A percentile compares a stretch with the other conserved stretches of the same genome.
phyloP scores from a whole-genome alignment of 1,284 basidiomycete species.

The Malassezia caprae region DNA sequence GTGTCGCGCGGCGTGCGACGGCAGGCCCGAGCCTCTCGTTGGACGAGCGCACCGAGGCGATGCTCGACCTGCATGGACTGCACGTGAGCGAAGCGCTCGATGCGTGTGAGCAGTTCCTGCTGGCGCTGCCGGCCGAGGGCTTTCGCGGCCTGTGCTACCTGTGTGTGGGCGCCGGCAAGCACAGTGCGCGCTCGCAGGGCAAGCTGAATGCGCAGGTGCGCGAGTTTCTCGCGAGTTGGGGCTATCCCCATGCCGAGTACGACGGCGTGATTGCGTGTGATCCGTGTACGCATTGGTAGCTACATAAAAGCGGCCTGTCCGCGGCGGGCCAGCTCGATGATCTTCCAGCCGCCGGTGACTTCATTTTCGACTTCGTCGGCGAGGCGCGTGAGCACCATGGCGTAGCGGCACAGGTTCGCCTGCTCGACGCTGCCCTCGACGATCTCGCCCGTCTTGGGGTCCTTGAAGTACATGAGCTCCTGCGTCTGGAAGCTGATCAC shows the following conservation, averaged over 20 bases:
- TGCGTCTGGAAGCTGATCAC: slow-evolving; percentile 89
- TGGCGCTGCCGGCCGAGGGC: slow-evolving; percentile 66
- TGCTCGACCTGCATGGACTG: slow-evolving; percentile 51
- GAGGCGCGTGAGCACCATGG: slow-evolving; percentile 76
- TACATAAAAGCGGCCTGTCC: slow-evolving; percentile 20
- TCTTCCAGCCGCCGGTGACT: slow-evolving; percentile 94
- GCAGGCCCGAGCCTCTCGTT: slow-evolving; percentile 62
- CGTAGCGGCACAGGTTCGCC: slow-evolving; percentile 87
- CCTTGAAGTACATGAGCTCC: slow-evolving; percentile 83
- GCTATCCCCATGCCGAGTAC: slow-evolving; percentile 73
- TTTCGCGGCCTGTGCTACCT: slow-evolving; percentile 64
- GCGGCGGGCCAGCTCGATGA: slow-evolving; percentile 65
- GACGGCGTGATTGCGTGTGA: slow-evolving; percentile 83
- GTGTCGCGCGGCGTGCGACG: slow-evolving; percentile 32
- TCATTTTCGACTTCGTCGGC: slow-evolving; percentile 58
- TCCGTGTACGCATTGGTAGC: slow-evolving; percentile 58
- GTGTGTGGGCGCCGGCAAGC: slow-evolving; percentile 88
- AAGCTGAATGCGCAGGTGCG: slow-evolving; percentile 73
- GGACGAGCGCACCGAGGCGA: slow-evolving; percentile 58
- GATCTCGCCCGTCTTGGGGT: slow-evolving; percentile 73
- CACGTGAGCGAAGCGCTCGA: slow-evolving; percentile 85
- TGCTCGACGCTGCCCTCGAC: slow-evolving; percentile 74
- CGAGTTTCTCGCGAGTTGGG: slow-evolving; percentile 81
- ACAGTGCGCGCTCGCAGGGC: slow-evolving; percentile 71
- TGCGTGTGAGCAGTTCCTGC: slow-evolving; percentile 77